Evolutionary conservation across 352 stramenopile species (phyloP).

Genomic region (Pythium periplocum): DNA sequence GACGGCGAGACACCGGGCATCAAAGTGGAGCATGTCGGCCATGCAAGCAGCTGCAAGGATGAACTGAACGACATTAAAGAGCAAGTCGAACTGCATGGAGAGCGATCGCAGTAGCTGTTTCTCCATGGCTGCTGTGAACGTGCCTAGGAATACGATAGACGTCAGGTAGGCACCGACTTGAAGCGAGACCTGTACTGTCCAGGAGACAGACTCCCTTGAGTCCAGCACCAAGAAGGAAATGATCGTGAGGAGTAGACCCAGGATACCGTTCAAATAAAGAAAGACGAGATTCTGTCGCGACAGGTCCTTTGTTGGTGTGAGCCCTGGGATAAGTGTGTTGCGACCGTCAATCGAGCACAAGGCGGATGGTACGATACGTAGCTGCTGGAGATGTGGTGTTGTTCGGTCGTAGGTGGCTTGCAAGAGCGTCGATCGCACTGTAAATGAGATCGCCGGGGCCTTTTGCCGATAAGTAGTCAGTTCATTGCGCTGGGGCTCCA

Average conservation of each 20-base stretch:
- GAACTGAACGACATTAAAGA: not conserved
- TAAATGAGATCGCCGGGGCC: slow-evolving; percentile 3
- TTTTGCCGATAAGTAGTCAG: not conserved
- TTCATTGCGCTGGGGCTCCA: not conserved
- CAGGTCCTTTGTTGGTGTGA: too few relatives aligned
- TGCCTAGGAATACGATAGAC: too few relatives aligned
- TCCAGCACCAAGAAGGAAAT: too few relatives aligned
- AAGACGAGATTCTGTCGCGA: too few relatives aligned
- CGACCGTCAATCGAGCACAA: slow-evolving; percentile 5
- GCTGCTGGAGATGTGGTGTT: slow-evolving; percentile 2
- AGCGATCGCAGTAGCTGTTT: too few relatives aligned
- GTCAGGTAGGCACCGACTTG: too few relatives aligned
- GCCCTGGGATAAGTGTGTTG: not conserved
- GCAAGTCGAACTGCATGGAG: too few relatives aligned
- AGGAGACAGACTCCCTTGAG: too few relatives aligned
- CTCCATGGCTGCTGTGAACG: too few relatives aligned
- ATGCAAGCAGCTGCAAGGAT: not conserved
- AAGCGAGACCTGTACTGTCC: too few relatives aligned
- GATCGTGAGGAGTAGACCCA: too few relatives aligned
- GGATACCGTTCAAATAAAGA: too few relatives aligned
- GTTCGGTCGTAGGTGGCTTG: slow-evolving; percentile 3
- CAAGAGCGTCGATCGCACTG: slow-evolving; percentile 5
- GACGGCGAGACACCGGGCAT: slow-evolving; percentile 2
- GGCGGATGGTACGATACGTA: slow-evolving; percentile 1
- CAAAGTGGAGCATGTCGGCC: not conserved